Evolutionary conservation across 805 yeast species (phyloP), one percentile per base, ranked within the genome.

Genomic region (Sugiyamaella marilandica): DNA sequence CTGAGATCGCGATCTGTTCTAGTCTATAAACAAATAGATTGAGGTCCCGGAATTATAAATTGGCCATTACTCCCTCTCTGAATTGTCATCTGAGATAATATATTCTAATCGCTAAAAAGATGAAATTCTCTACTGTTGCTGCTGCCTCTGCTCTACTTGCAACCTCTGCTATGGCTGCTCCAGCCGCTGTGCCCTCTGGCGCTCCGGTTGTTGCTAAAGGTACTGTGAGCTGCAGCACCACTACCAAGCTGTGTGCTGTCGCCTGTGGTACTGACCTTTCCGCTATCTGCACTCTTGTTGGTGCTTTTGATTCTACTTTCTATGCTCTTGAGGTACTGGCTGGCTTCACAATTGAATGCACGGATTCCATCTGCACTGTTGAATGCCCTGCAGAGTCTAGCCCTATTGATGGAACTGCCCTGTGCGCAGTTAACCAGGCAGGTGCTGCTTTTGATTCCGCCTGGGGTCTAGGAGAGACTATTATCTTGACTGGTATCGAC

Each of bases 41-140:
- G 29, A 24, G n/a, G 7, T 24, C 7, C 29, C 7, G 29, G 29
- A 24, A 24, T 5, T 24, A 24, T 24, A 24, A 24, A 24, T 24
- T 24, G 29, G 3, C 29, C 29, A 7, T 24, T 24, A 7, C 29
- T 24, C 29, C 29, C 29, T 24, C 29, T 24, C 29, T 24, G 29
- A 24, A 24, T 24, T 24, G 29, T 24, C 29, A 24, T 24, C 29
- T 7, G 29, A 24, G 29, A 24, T 24, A 24, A 7, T 24, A 24
- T 24, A 24, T 24, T 24, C 29, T 24, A 35, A 35, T 35, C 43
- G 18, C 24, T 16, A 24, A 13, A 14, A 45, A 14, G 3, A 55
- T 55, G 59, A 53, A 55, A 55, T 53, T 53, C 44, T 45, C 47
- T 32, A 14, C 56, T 14, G 52, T 48, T 43, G 49, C 51, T 35